Percentiles rank a stretch among this genome's conserved stretches.
Conservation (phyloP, 495 filamentous ascomycete species). For the Lophiostoma macrostomum region DNA sequence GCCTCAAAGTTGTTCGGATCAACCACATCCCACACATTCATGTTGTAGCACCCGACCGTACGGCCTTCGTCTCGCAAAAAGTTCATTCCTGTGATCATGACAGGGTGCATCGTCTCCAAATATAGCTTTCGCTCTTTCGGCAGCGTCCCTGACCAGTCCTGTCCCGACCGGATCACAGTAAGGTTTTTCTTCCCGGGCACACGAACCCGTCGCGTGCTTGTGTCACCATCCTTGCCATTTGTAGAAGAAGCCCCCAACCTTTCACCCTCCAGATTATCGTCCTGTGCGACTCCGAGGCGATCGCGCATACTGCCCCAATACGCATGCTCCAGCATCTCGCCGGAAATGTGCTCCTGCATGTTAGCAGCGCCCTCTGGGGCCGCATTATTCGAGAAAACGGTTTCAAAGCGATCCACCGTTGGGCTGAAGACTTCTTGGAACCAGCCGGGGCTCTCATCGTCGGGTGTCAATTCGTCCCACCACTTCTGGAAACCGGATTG, state of each 20-base stretch:
- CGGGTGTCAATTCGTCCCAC: conserved; percentile 33
- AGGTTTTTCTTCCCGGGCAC: conserved; percentile 35
- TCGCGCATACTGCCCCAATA: conserved; percentile 43
- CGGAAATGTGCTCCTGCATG: conserved; percentile 32
- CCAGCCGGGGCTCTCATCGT: conserved; percentile 29
- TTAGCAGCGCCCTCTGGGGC: conserved; percentile 36
- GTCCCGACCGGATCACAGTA: conserved; percentile 38
- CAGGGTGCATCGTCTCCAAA: conserved; percentile 37
- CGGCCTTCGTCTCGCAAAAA: conserved; percentile 38
- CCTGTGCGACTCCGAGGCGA: conserved; percentile 35
- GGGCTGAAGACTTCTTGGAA: conserved; percentile 41
- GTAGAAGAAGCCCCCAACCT: not conserved
- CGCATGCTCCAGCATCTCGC: conserved; percentile 31
- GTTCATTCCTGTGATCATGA: conserved; percentile 36
- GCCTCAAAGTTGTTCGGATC: conserved; percentile 17
- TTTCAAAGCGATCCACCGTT: conserved; percentile 37
- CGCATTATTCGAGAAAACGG: conserved; percentile 34
- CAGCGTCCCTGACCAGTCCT: conserved; percentile 37
- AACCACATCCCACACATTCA: conserved; percentile 37
- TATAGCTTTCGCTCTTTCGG: conserved; percentile 37
- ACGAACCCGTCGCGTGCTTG: conserved; percentile 4
- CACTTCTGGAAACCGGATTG: conserved; percentile 35
- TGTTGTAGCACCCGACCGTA: conserved; percentile 37
- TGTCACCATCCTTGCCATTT: not conserved
- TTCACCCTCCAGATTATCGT: conserved; percentile 31